phyloP scores from a whole-genome alignment of 192 early-diverging fungal genomes.

The Gryganskiella cystojenkinii region DNA sequence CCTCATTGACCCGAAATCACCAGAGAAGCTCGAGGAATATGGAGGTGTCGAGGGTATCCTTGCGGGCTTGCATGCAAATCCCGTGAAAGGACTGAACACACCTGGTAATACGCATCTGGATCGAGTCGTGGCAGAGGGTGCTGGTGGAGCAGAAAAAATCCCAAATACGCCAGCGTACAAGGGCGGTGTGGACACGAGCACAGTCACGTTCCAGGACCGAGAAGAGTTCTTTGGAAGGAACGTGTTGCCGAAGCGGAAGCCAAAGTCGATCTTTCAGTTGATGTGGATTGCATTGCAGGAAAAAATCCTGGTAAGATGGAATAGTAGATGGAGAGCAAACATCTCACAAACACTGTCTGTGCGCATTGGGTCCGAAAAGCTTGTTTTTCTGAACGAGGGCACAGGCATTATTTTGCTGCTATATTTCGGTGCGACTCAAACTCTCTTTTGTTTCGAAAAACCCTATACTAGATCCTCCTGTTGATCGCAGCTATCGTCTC shows the following conservation, averaged over 20 bases:
- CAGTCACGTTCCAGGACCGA: slow-evolving; percentile 60
- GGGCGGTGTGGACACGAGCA: slow-evolving; percentile 4
- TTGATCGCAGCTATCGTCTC: slow-evolving; percentile 82
- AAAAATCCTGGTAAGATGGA: slow-evolving; percentile 75
- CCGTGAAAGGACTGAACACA: slow-evolving; percentile 55
- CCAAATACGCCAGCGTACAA: not conserved
- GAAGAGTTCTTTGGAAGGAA: slow-evolving; percentile 74
- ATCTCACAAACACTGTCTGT: not conserved
- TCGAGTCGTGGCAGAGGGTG: slow-evolving; percentile 4
- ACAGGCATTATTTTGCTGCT: not conserved
- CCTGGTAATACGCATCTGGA: slow-evolving; percentile 15
- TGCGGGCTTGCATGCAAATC: slow-evolving; percentile 59
- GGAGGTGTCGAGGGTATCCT: slow-evolving; percentile 66
- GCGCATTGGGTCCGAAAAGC: no score
- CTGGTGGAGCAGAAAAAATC: not conserved
- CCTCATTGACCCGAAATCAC: slow-evolving; percentile 69
- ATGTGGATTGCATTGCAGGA: slow-evolving; percentile 89
- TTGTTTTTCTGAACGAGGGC: no score
- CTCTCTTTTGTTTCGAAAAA: not conserved
- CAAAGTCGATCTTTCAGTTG: slow-evolving; percentile 75
- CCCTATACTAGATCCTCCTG: slow-evolving; percentile 68
- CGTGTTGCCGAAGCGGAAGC: slow-evolving; percentile 73
- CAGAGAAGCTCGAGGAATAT: slow-evolving; percentile 49
- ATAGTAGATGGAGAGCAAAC: not conserved
- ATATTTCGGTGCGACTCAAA: not conserved